These are phyloP conservation scores for Suhomyces sp. DNA, from an alignment of 805 yeast genomes.

Conservation along the genomic window DNA sequence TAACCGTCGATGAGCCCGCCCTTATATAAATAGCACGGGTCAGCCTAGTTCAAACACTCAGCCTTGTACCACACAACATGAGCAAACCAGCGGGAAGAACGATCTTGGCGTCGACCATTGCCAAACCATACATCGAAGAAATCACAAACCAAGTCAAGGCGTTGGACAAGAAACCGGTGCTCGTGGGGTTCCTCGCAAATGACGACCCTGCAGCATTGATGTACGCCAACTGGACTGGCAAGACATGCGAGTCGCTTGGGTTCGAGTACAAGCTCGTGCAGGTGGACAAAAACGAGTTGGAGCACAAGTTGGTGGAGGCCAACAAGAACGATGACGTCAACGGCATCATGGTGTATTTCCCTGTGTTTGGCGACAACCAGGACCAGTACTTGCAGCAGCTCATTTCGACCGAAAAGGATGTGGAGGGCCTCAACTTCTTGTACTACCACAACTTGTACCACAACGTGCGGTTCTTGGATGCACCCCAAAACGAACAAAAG, in stretches of 20 bases:
- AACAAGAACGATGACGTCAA: constrained; percentile 72
- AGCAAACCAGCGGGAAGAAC: constrained; percentile 67
- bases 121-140: constrained; percentile 77
- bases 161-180: constrained; percentile 59
- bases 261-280: constrained; percentile 76
- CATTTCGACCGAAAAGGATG: constrained; percentile 88
- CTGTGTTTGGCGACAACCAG: constrained; percentile 92
- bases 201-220: constrained; percentile 91
- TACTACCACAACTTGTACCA: constrained; percentile 95
- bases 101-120: constrained; percentile 81
- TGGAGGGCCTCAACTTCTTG: constrained; percentile 88
- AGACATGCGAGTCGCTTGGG: constrained; percentile 83
- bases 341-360: constrained; percentile 97
- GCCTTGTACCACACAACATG: constrained; percentile 4
- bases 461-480: constrained; percentile 80
- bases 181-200: constrained; percentile 92
- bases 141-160: constrained; percentile 53
- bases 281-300: constrained; percentile 78
- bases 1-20: neutral
- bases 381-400: constrained; percentile 95
- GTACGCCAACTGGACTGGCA: constrained; percentile 96
- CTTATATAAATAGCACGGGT: neutral
- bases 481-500: constrained; percentile 60
- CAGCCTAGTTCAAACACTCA: neutral
- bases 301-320: constrained; percentile 77